Evolutionary conservation across 2,329 filamentous ascomycete species (phyloP), one percentile per base, ranked within the genome.

Genomic region (Sclerotinia glacialis): DNA sequence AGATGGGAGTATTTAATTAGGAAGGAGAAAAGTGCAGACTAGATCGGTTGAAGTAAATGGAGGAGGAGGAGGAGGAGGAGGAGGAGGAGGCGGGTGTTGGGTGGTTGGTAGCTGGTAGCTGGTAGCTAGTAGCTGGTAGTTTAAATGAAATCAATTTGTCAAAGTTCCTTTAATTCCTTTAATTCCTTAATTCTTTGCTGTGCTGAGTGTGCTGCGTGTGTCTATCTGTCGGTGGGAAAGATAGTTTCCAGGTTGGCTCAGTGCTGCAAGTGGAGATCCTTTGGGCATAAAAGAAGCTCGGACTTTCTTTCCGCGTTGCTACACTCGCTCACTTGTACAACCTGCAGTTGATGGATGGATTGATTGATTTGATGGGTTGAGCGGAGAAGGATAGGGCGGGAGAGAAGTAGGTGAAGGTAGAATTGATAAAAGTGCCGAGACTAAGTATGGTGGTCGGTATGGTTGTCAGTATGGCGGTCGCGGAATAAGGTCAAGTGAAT

Each of bases 281-380:
- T 65, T 65, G 66, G 62, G 59, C n/a, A 59, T 58, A 49, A 54
- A 34, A 65, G 68, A 70, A 73, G 71, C 71, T 72, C 69, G 72
- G 72, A 70, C 67, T 11, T 40, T 65, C 65, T 59, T 68, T 56
- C 65, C 28, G 12, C 28, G 23, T 60, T 60, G 64, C 52, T 52
- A 34, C 21, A 52, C 34, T 37, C 34, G 11, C 34, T 37, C 11
- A 37, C 34, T 9, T 64, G 62, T 40, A 40, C 37, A 40, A 40
- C 37, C 37, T 40, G 37, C 37, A 40, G 37, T 40, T 14, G 37
- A 40, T 40, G 11, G 37, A 40, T 37, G 34, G 34, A 12, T 40
- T 40, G 37, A 40, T 40, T 40, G 37, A 40, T 40, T 14, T 40
- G 37, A 40, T 40, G 37, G 37, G 37, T 14, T 40, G 37, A 12